A percentile compares a stretch with the other conserved stretches of the same genome.
phyloP scores from a whole-genome alignment of 306 rosid species.

The Datisca glomerata region DNA sequence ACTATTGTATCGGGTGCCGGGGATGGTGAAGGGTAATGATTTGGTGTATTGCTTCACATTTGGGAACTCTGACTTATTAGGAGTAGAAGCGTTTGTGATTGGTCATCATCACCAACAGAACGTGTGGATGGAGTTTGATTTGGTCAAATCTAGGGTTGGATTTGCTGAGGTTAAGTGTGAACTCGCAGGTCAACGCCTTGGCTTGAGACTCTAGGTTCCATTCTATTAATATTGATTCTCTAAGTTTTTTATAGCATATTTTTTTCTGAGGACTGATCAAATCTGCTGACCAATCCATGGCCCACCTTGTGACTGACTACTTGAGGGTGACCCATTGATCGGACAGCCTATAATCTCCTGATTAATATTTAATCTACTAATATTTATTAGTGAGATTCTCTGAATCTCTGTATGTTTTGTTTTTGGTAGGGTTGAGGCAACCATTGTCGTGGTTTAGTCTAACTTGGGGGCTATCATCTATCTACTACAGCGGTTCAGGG shows the following conservation, averaged over 20 bases:
- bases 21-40: constrained; percentile 31
- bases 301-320: constrained; percentile 3
- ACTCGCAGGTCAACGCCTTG: constrained; percentile 54
- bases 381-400: constrained; percentile 9
- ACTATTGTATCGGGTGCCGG: constrained; percentile 45
- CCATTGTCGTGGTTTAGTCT: constrained; percentile 1
- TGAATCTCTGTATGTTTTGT: not conserved
- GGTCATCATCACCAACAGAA: constrained; percentile 85
- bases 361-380: not conserved
- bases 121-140: constrained; percentile 87
- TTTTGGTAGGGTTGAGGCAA: too few relatives aligned
- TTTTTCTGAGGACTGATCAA: not conserved
- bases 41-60: constrained; percentile 68
- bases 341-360: constrained; percentile 1
- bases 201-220: constrained; percentile 11
- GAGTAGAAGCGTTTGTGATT: constrained; percentile 58
- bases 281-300: constrained; percentile 6
- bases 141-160: constrained; percentile 62
- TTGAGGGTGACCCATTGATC: constrained; percentile 15
- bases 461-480: too few relatives aligned
- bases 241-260: not conserved
- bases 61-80: constrained; percentile 68
- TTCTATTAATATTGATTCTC: not conserved
- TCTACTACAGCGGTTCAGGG: too few relatives aligned
- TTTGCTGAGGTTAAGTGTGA: constrained; percentile 57